These are phyloP conservation scores for Primulina eburnea DNA, from an alignment of 257 asterid genomes.

Conservation along the genomic window DNA sequence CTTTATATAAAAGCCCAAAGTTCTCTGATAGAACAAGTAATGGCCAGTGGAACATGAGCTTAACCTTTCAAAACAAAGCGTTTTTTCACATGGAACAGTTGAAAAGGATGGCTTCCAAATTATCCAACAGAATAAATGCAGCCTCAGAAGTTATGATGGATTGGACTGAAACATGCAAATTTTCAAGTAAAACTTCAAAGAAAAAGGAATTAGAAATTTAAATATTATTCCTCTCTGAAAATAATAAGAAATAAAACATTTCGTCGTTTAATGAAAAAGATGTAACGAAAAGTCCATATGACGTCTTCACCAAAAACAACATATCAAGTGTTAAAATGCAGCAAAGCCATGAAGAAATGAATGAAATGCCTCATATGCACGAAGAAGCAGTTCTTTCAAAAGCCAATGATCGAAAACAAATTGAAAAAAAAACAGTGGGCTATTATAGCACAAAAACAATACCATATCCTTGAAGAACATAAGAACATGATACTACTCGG, in stretches of 20 bases:
- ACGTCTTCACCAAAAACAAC: constrained; percentile 15
- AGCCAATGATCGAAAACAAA: no score
- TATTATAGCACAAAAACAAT: constrained; percentile 25
- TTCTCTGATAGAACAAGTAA: neutral
- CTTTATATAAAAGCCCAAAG: neutral
- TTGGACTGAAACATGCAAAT: constrained; percentile 1
- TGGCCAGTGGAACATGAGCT: neutral
- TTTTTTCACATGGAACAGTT: constrained; percentile 5
- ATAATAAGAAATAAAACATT: neutral
- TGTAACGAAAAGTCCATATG: constrained; percentile 14
- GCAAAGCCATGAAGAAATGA: neutral
- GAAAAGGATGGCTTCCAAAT: neutral
- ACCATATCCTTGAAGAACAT: constrained; percentile 98
- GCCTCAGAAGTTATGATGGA: constrained; percentile 6
- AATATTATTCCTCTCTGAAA: neutral
- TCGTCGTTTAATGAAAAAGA: neutral
- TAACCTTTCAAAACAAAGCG: no score
- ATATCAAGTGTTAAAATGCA: neutral
- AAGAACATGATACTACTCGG: constrained; percentile 74
- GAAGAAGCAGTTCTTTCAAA: neutral
- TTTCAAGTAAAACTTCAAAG: neutral
- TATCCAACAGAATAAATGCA: neutral
- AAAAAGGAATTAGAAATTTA: neutral
- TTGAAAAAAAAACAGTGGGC: neutral
- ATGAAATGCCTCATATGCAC: constrained; percentile 10